These are phyloP conservation scores for Rubroboletus satanas DNA, from an alignment of 768 basidiomycete genomes.

Conservation along the genomic window DNA sequence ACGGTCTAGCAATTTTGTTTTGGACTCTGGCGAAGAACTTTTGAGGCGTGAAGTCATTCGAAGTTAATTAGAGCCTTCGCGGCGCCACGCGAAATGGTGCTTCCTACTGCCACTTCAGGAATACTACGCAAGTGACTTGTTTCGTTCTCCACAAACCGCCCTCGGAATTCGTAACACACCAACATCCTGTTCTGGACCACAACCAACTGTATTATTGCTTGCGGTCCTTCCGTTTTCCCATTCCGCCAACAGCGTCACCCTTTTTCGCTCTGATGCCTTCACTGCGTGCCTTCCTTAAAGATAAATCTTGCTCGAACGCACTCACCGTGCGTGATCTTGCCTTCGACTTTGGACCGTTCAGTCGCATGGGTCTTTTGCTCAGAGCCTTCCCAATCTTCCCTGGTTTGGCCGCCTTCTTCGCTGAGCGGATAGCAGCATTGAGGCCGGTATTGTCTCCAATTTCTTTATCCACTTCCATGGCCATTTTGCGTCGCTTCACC, in stretches of 20 bases:
- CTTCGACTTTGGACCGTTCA: conserved; percentile 32
- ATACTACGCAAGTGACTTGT: not conserved
- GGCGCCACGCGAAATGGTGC: conserved; percentile 28
- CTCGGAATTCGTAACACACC: not conserved
- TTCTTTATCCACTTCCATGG: conserved; percentile 74
- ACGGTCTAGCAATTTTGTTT: not conserved
- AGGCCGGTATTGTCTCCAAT: conserved; percentile 49
- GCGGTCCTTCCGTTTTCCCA: conserved; percentile 48
- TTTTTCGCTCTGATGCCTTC: conserved; percentile 69
- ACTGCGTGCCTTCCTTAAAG: conserved; percentile 36
- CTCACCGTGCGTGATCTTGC: conserved; percentile 31
- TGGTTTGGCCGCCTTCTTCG: conserved; percentile 75
- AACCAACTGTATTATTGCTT: conserved; percentile 25
- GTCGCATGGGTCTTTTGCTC: conserved; percentile 31
- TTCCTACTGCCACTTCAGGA: conserved; percentile 19
- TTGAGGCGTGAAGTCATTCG: conserved; percentile 11
- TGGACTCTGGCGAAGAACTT: conserved; percentile 7
- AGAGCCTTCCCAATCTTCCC: conserved; percentile 67
- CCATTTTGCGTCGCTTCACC: conserved; percentile 84
- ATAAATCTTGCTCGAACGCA: conserved; percentile 60
- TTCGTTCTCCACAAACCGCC: not conserved
- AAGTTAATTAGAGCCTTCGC: conserved; percentile 24
- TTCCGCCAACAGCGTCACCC: conserved; percentile 50
- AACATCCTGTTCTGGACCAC: not conserved
- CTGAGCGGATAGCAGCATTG: conserved; percentile 77